Base-by-base conservation (phyloP, 306 rosid genomes). In the Cucurbita argyrosperma region DNA sequence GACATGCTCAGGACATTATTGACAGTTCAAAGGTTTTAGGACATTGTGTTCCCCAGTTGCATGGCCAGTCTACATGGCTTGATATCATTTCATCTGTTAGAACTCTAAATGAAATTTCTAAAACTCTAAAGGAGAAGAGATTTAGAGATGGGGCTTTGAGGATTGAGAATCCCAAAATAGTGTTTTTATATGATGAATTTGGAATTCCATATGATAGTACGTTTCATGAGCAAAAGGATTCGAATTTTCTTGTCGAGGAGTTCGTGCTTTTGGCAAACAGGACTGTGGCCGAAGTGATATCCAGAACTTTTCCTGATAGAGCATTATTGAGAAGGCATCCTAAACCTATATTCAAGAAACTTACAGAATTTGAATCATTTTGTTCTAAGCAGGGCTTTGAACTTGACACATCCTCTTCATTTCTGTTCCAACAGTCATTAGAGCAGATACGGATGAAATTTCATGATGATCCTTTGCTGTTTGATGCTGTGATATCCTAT, bases 321-420 rank as follows among this genome's bases (percentile, higher is more conserved):
- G 97, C 97, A 75, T 84, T 94, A 72, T 72, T 94, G 80, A 84
- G 98, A 69, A 89, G 88, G 81, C 98, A 94, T 79, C 97, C 96
- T 21, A 90, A 89, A 74, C 98, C 98, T 74, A 88, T 84, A 73
- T 54, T 78, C 78, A 82, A 92, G 63, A 94, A 94, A 79, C 85
- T 94, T 54, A 85, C 53, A 80, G 97, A 90, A 78, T 85, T 90
- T 47, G 88, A 88, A 79, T 79, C 86, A 74, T 94, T 94, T 82
- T 94, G 98, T 85, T 80, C 54, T 46, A 91, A 84, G 82, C 92
- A 90, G 78, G 95, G 95, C 62, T 82, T 90, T 42, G 87, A 86
- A 75, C 72, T 89, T 72, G 86, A 90, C 63, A 77, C 88, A 0
- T 88, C 98, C 70, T 90, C 96, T 79, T 91, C 98, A 67, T 85